phyloP scores from a whole-genome alignment of 345 rosid species.

The Heritiera littoralis region DNA sequence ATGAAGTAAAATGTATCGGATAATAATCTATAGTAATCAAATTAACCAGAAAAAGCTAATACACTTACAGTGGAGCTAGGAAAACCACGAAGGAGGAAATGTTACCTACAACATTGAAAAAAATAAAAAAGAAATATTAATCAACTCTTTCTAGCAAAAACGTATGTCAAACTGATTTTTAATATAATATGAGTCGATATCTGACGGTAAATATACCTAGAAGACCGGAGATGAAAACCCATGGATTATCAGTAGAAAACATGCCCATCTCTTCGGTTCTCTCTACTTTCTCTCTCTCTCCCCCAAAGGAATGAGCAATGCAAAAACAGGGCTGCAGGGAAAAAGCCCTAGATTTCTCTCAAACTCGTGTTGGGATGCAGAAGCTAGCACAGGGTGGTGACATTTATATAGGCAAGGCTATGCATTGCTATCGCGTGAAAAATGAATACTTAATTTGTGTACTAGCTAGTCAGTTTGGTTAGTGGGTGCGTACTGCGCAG shows the following conservation, averaged over 20 bases:
- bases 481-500: not conserved
- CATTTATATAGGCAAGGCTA: constrained; percentile 4
- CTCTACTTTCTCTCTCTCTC: not conserved
- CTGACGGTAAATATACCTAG: not conserved
- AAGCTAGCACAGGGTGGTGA: not conserved
- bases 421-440: not conserved
- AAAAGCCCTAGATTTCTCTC: not conserved
- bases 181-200: no score
- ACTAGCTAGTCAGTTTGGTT: not conserved
- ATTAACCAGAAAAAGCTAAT: not conserved
- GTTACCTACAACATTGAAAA: constrained; percentile 30
- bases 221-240: constrained; percentile 31
- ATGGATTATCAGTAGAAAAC: constrained; percentile 27
- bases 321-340: not conserved
- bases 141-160: not conserved
- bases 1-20: no score
- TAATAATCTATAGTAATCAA: no score
- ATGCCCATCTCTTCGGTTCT: constrained; percentile 20
- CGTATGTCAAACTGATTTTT: no score
- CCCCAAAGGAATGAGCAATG: constrained; percentile 3
- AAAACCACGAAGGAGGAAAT: constrained; percentile 38
- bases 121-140: not conserved
- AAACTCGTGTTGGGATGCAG: not conserved
- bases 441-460: not conserved
- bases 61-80: constrained; percentile 42